These are phyloP conservation scores for Phoenix dactylifera DNA, from an alignment of 176 grass and related monocot species.

Conservation along the genomic window DNA sequence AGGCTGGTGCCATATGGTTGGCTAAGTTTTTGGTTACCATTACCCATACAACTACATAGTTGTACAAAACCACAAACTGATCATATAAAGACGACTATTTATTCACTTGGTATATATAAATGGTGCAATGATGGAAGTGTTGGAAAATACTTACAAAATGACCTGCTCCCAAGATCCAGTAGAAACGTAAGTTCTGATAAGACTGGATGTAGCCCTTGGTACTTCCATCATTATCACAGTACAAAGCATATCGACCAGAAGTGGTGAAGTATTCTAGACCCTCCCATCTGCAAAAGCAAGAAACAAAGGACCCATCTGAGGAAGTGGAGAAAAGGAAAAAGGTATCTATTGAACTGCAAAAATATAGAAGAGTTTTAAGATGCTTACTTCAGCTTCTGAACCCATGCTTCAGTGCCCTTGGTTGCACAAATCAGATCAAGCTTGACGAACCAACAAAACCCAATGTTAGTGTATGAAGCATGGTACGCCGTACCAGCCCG, in stretches of 20 bases:
- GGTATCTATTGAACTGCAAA: background rate
- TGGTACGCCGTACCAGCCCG: no score
- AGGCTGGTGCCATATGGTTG: no score
- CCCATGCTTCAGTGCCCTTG: slow-evolving; percentile 58
- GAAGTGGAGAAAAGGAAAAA: no score
- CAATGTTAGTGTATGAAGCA: no score
- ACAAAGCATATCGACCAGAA: background rate
- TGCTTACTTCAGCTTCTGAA: slow-evolving; percentile 83
- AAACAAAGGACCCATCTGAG: no score
- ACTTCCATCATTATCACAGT: background rate
- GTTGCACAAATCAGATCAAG: slow-evolving; percentile 78
- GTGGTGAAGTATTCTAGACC: background rate
- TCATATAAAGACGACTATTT: no score
- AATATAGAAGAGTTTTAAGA: background rate
- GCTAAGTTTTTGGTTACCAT: no score
- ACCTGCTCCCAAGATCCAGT: slow-evolving; percentile 13
- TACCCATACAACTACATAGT: no score
- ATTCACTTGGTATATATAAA: background rate
- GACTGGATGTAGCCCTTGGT: slow-evolving; percentile 1
- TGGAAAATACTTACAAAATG: slow-evolving; percentile 14
- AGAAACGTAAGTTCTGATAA: slow-evolving; percentile 12
- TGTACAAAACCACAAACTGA: no score
- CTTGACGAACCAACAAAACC: slow-evolving; percentile 22
- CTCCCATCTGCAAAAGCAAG: slow-evolving; percentile 1
- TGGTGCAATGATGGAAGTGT: background rate